Evolutionary conservation across 805 yeast species (phyloP).

Genomic region (Suhomyces sp.): DNA sequence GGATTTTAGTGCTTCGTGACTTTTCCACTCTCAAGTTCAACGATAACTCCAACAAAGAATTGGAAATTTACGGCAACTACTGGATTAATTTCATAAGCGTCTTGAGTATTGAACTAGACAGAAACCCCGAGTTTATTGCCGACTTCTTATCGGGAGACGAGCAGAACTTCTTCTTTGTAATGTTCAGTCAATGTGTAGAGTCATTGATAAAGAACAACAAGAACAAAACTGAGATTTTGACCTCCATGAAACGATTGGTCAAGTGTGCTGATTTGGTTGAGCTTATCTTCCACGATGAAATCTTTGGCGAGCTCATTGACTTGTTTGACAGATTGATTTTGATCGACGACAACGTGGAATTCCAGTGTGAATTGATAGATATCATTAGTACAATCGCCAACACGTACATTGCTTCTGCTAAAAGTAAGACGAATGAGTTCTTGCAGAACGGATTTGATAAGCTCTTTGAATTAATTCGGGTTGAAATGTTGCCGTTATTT

Average conservation of each 20-base stretch:
- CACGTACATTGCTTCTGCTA: constrained; percentile 15
- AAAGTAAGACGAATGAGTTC: constrained; percentile 20
- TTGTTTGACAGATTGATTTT: constrained; percentile 69
- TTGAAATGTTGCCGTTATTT: constrained; percentile 62
- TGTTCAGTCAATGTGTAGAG: constrained; percentile 83
- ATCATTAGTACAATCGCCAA: constrained; percentile 29
- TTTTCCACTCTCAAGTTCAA: constrained; percentile 64
- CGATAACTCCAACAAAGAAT: constrained; percentile 37
- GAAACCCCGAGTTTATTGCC: constrained; percentile 43
- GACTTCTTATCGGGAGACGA: constrained; percentile 55
- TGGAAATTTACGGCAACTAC: constrained; percentile 50
- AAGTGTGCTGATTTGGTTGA: constrained; percentile 55
- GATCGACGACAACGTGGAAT: constrained; percentile 58
- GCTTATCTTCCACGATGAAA: constrained; percentile 59
- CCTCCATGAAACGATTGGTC: constrained; percentile 47
- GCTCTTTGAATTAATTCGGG: constrained; percentile 74
- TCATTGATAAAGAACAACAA: constrained; percentile 50
- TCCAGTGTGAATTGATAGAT: constrained; percentile 51
- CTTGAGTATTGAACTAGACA: constrained; percentile 60
- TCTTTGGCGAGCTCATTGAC: constrained; percentile 74
- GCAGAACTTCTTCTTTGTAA: constrained; percentile 67
- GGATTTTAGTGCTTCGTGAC: constrained; percentile 76
- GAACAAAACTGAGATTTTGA: constrained; percentile 50
- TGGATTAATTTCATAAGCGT: constrained; percentile 83
- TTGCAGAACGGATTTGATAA: constrained; percentile 63